Evolutionary conservation across 1,139 yeast species (phyloP).

Genomic region (Yamadazyma dendronema): DNA sequence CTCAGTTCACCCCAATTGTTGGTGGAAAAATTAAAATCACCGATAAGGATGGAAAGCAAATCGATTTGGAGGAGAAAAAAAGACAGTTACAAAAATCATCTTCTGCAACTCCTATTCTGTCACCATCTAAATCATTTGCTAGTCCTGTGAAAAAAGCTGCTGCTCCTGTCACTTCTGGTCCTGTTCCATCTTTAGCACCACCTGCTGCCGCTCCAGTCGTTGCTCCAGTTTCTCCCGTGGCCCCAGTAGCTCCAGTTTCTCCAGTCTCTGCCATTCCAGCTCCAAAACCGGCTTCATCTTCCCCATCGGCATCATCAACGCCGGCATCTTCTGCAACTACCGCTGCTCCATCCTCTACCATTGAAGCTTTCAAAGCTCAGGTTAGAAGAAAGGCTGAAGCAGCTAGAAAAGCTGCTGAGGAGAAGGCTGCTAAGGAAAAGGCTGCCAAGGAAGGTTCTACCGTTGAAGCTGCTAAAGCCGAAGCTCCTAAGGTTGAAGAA

Average conservation of each 20-base stretch:
- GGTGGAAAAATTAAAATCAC: conserved; percentile 34
- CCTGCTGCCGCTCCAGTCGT: conserved; percentile 10
- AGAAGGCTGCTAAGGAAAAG: conserved; percentile 13
- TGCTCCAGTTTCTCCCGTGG: conserved; percentile 8
- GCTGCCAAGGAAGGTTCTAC: conserved; percentile 10
- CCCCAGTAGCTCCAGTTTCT: conserved; percentile 12
- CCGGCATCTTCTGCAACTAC: conserved; percentile 9
- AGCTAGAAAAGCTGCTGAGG: conserved; percentile 8
- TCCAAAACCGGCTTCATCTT: conserved; percentile 7
- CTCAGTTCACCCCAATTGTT: neutral
- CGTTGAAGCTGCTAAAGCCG: conserved; percentile 6
- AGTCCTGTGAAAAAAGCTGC: conserved; percentile 13
- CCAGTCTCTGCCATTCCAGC: conserved; percentile 11
- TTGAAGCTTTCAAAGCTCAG: conserved; percentile 16
- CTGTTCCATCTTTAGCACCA: conserved; percentile 6
- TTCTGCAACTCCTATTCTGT: conserved; percentile 18
- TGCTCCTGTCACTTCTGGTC: conserved; percentile 10
- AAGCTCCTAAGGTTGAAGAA: conserved; percentile 3
- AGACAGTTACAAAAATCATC: conserved; percentile 19
- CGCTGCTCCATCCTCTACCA: conserved; percentile 13
- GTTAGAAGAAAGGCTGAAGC: conserved; percentile 14
- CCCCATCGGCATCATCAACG: conserved; percentile 14
- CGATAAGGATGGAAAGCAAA: conserved; percentile 47
- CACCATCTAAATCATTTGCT: conserved; percentile 15
- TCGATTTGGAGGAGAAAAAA: conserved; percentile 46